A percentile compares a stretch with the other conserved stretches of the same genome.
Evolutionary conservation across 305 asterid species (phyloP).

Genomic region (Fraxinus sp.): DNA sequence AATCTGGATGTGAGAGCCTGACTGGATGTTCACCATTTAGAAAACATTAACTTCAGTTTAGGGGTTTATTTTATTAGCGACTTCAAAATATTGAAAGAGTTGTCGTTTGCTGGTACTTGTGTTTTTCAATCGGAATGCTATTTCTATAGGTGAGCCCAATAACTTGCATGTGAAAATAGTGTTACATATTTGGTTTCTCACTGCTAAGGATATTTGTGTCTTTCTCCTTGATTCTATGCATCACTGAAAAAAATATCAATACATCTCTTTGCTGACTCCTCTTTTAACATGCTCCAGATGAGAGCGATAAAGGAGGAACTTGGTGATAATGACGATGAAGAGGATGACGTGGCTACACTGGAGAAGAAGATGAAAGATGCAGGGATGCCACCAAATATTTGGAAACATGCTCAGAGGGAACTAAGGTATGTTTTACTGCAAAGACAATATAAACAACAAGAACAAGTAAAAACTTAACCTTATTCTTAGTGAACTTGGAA

Average conservation of each 20-base stretch:
- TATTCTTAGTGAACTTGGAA: background rate
- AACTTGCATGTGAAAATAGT: constrained; percentile 5
- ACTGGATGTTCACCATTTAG: constrained; percentile 13
- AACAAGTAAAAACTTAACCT: background rate
- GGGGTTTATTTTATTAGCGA: too few species aligned
- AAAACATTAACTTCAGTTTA: background rate
- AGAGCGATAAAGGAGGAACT: constrained; percentile 98
- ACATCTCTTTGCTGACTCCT: constrained; percentile 9
- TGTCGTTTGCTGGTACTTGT: background rate
- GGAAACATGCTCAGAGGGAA: constrained; percentile 98
- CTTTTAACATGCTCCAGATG: constrained; percentile 61
- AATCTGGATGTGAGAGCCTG: background rate
- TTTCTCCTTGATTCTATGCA: constrained; percentile 12
- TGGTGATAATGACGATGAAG: constrained; percentile 95
- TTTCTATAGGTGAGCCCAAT: constrained; percentile 13
- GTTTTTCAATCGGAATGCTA: background rate
- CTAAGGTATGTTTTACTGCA: constrained; percentile 53
- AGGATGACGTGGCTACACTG: constrained; percentile 91
- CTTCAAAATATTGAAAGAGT: constrained; percentile 11
- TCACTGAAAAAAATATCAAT: too few species aligned
- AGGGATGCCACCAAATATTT: constrained; percentile 90
- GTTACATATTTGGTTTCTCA: constrained; percentile 8
- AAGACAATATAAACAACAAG: background rate
- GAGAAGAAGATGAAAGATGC: constrained; percentile 97
- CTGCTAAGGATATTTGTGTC: background rate